Conservation (phyloP, 1,139 yeast species). For the Saccharomyces hybrid region DNA sequence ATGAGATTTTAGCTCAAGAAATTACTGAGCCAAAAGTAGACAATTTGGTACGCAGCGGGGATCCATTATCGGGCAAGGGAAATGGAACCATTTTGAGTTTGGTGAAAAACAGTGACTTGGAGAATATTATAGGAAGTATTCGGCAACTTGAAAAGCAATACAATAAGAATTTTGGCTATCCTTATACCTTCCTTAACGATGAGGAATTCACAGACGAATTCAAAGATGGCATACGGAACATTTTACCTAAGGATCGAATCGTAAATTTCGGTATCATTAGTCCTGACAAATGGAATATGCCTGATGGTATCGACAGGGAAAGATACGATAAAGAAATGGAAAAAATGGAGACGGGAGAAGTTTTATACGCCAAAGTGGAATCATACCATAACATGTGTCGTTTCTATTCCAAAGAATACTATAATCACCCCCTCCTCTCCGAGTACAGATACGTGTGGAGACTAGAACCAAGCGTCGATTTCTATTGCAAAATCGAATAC, state of each 20-base stretch:
- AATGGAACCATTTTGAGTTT: constrained; percentile 70
- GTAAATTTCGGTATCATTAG: constrained; percentile 53
- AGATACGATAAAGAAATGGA: constrained; percentile 42
- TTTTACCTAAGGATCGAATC: constrained; percentile 40
- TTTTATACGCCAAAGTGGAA: constrained; percentile 66
- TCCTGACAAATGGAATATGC: constrained; percentile 55
- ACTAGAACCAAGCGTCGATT: constrained; percentile 80
- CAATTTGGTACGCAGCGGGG: constrained; percentile 27
- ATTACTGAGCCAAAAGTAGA: constrained; percentile 47
- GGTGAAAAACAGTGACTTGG: constrained; percentile 58
- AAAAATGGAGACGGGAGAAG: constrained; percentile 46
- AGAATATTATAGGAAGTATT: constrained; percentile 46
- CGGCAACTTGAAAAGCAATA: constrained; percentile 53
- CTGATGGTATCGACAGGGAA: constrained; percentile 38
- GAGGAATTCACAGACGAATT: constrained; percentile 54
- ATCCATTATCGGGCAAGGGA: constrained; percentile 33
- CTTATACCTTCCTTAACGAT: constrained; percentile 75
- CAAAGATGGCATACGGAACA: constrained; percentile 36
- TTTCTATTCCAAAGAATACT: constrained; percentile 72
- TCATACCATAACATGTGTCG: constrained; percentile 79
- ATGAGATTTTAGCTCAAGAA: constrained; percentile 28
- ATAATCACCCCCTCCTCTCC: constrained; percentile 55
- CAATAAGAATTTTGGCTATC: constrained; percentile 64
- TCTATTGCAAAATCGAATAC: constrained; percentile 63
- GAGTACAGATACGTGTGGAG: constrained; percentile 80